Conservation (phyloP, 345 rosid genomes). For the Populus davidiana region DNA sequence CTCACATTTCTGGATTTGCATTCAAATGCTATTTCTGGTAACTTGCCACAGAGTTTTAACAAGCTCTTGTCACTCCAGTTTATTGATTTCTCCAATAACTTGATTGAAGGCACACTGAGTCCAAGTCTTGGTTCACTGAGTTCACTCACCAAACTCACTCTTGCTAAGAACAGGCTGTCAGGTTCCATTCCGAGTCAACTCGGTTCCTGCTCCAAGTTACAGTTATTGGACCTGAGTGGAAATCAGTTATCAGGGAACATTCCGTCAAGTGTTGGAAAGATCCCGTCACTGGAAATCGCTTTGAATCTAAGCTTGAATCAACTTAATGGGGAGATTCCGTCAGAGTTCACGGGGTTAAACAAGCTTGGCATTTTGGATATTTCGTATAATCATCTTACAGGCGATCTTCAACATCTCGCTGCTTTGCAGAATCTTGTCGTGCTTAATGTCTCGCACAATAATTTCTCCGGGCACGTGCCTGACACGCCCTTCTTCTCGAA, state of each 20-base stretch:
- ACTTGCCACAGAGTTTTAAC: slow-evolving; percentile 45
- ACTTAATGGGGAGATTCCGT: slow-evolving; percentile 56
- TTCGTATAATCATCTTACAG: slow-evolving; percentile 67
- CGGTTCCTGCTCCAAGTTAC: slow-evolving; percentile 65
- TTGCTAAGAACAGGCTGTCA: slow-evolving; percentile 54
- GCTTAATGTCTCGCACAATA: slow-evolving; percentile 78
- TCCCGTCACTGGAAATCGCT: slow-evolving; percentile 68
- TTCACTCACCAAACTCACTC: slow-evolving; percentile 68
- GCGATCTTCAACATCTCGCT: slow-evolving; percentile 54
- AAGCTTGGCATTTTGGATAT: slow-evolving; percentile 69
- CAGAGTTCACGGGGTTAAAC: slow-evolving; percentile 48
- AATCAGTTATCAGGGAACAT: slow-evolving; percentile 60
- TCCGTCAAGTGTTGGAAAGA: slow-evolving; percentile 57
- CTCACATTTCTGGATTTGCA: slow-evolving; percentile 78
- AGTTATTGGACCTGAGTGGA: slow-evolving; percentile 66
- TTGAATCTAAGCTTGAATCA: slow-evolving; percentile 79
- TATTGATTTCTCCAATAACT: slow-evolving; percentile 64
- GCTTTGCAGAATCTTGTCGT: slow-evolving; percentile 74
- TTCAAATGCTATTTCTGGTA: slow-evolving; percentile 65
- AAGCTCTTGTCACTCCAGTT: slow-evolving; percentile 51
- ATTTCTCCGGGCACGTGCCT: slow-evolving; percentile 74
- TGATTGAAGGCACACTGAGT: slow-evolving; percentile 50
- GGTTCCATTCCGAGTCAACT: slow-evolving; percentile 65
- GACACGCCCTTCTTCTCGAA: slow-evolving; percentile 72
- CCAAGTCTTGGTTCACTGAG: slow-evolving; percentile 55